phyloP scores from a whole-genome alignment of 345 rosid species.

The Salix viminalis region DNA sequence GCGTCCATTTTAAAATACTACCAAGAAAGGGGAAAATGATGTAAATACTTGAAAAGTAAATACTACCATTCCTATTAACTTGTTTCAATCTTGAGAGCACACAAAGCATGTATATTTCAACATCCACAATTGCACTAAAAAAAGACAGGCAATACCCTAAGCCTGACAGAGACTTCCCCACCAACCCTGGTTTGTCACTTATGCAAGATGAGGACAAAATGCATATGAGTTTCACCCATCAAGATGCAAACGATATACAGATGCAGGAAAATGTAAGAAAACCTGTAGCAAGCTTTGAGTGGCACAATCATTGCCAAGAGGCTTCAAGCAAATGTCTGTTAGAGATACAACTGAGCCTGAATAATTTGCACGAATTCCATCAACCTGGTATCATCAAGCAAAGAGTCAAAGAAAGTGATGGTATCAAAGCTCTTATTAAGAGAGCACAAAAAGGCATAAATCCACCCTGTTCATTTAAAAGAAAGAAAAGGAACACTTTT shows the following conservation, averaged over 20 bases:
- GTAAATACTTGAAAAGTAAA: slow-evolving; percentile 10
- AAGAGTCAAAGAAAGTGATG: neutral
- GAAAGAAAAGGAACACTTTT: neutral
- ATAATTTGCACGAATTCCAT: slow-evolving; percentile 18
- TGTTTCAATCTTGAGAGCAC: neutral
- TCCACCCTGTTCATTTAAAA: neutral
- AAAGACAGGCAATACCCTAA: neutral
- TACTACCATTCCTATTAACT: neutral
- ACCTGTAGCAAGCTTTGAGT: slow-evolving; percentile 29
- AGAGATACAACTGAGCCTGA: slow-evolving; percentile 23
- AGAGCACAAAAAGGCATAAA: neutral
- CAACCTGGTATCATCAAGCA: slow-evolving; percentile 16
- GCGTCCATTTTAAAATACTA: slow-evolving; percentile 29
- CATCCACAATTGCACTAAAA: neutral
- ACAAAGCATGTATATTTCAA: neutral
- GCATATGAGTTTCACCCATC: neutral
- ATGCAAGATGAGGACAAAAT: neutral
- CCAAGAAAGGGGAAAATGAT: slow-evolving; percentile 1
- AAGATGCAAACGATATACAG: neutral
- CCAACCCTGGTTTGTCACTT: neutral
- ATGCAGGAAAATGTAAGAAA: slow-evolving; percentile 6
- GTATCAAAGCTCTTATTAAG: neutral
- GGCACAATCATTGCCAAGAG: slow-evolving; percentile 26
- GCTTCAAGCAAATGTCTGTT: slow-evolving; percentile 29
- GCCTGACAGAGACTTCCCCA: neutral